Conservation (phyloP, 441 rosid genomes). For the California macrophylla region DNA sequence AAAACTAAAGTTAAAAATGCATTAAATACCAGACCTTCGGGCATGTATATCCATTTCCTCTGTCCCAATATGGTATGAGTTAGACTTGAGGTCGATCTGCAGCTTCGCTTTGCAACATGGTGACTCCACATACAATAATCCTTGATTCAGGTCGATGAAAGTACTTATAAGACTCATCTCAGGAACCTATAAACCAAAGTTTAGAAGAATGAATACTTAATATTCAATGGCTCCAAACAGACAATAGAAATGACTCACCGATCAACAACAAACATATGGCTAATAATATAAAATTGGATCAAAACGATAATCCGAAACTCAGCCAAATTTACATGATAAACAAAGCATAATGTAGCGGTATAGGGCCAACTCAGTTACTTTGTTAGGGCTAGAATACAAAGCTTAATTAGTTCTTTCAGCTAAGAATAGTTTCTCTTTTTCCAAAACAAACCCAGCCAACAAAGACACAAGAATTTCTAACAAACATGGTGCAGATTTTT, state of each 20-base stretch:
- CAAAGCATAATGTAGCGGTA: not conserved
- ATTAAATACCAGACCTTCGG: constrained; percentile 35
- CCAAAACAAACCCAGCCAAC: not conserved
- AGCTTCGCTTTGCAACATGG: constrained; percentile 49
- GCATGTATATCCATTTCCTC: constrained; percentile 41
- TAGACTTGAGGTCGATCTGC: constrained; percentile 44
- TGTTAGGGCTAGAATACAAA: not conserved
- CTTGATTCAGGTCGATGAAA: constrained; percentile 49
- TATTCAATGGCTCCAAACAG: not conserved
- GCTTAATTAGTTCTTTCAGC: not conserved
- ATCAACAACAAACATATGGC: not conserved
- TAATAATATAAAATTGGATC: not conserved
- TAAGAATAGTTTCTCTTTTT: not conserved
- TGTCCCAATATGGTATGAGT: constrained; percentile 24
- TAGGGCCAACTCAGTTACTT: not conserved
- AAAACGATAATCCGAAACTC: not conserved
- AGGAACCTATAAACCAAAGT: constrained; percentile 53
- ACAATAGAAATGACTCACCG: not conserved
- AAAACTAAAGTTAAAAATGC: not conserved
- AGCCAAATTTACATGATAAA: not conserved
- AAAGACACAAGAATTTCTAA: not conserved
- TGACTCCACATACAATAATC: constrained; percentile 49
- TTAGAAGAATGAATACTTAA: constrained; percentile 4
- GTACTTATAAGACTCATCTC: constrained; percentile 70
- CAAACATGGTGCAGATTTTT: not conserved